Conservation (phyloP, 768 basidiomycete genomes). For the Boletus sp. region DNA sequence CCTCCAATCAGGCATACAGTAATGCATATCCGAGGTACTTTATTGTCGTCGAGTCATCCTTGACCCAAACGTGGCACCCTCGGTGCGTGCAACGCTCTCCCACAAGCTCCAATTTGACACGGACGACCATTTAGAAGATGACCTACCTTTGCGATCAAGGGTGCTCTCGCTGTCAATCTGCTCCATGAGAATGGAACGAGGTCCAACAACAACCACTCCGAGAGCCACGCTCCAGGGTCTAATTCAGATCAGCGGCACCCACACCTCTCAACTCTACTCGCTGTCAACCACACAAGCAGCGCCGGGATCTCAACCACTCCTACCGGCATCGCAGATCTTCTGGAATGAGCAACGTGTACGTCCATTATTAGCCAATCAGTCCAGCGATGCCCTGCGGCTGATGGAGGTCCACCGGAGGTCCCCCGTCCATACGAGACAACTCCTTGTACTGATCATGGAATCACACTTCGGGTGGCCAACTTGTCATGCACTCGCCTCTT, state of each 20-base stretch:
- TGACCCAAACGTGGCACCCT: conserved; percentile 8
- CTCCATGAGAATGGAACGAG: conserved; percentile 31
- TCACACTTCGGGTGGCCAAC: conserved; percentile 28
- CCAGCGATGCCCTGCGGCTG: conserved; percentile 13
- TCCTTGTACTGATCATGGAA: conserved; percentile 20
- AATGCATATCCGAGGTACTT: conserved; percentile 16
- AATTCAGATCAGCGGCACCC: conserved; percentile 24
- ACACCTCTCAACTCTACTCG: conserved; percentile 16
- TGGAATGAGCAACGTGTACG: conserved; percentile 15
- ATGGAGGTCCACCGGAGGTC: conserved; percentile 21
- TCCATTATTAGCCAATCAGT: conserved; percentile 19
- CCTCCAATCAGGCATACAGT: conserved; percentile 4
- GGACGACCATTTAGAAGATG: conserved; percentile 20
- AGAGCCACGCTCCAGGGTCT: conserved; percentile 26
- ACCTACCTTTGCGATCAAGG: conserved; percentile 25
- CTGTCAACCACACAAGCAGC: conserved; percentile 15
- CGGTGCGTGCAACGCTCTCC: conserved; percentile 2
- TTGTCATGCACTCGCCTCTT: conserved; percentile 24
- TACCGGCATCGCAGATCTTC: conserved; percentile 27
- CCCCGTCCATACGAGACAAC: conserved; percentile 19
- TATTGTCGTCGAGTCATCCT: conserved; percentile 9
- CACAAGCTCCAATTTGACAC: conserved; percentile 21
- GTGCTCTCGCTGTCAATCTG: conserved; percentile 18
- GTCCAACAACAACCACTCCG: conserved; percentile 18
- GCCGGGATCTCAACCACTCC: conserved; percentile 9